Evolutionary conservation across 2,329 filamentous ascomycete genomes (phyloP).

Genomic region (Penicillium expansum): DNA sequence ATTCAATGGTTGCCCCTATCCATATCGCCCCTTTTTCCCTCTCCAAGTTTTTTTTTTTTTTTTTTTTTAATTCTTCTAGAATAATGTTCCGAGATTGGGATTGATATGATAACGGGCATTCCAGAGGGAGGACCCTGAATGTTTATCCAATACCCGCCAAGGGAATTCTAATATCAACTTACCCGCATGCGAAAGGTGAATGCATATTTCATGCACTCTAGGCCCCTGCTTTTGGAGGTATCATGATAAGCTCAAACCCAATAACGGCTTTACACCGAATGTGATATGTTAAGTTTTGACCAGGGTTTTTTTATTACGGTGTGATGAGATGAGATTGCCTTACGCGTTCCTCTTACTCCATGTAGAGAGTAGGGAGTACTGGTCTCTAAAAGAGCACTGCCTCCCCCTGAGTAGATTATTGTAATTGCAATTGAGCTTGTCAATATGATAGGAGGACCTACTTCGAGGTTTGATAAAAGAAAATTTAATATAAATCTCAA

Average conservation of each 20-base stretch:
- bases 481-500: background rate
- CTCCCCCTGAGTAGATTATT: background rate
- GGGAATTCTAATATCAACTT: slow-evolving; percentile 7
- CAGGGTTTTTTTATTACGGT: slow-evolving; percentile 3
- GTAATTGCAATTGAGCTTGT: background rate
- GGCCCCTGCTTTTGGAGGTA: slow-evolving; percentile 8
- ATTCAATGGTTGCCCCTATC: slow-evolving; percentile 13
- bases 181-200: slow-evolving; percentile 15
- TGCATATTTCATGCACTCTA: background rate
- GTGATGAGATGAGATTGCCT: slow-evolving; percentile 6
- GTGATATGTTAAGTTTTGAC: slow-evolving; percentile 24
- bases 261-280: slow-evolving; percentile 13
- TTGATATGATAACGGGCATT: slow-evolving; percentile 21
- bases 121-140: slow-evolving; percentile 12
- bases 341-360: slow-evolving; percentile 2
- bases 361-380: background rate
- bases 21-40: slow-evolving; percentile 7
- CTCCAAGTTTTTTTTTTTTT: background rate
- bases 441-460: background rate
- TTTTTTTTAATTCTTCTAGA: background rate
- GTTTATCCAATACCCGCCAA: slow-evolving; percentile 5
- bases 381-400: background rate
- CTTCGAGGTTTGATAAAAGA: no score
- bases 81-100: slow-evolving; percentile 13
- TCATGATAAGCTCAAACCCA: slow-evolving; percentile 18